A percentile compares a stretch with the other conserved stretches of the same genome.
Evolutionary conservation across 371 early-diverging fungal species (phyloP).

Genomic region (Rhizopus microsporus): DNA sequence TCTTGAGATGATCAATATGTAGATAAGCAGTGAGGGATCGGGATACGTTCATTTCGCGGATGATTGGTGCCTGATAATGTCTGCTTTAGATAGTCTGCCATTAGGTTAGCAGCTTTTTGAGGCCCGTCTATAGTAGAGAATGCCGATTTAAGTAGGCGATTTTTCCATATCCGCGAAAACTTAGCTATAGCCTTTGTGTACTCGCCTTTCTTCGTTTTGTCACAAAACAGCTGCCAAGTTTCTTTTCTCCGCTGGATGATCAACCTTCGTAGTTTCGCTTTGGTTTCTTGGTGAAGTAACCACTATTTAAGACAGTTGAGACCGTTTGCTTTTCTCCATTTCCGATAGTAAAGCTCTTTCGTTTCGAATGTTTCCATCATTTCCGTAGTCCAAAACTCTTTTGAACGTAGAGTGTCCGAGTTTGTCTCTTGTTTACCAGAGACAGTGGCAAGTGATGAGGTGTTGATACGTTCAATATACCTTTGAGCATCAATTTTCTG

Average conservation of each 20-base stretch:
- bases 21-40: too few relatives aligned
- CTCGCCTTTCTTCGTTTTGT: background rate
- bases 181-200: background rate
- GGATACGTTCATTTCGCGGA: too few relatives aligned
- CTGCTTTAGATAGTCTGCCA: too few relatives aligned
- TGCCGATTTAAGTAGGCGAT: too few relatives aligned
- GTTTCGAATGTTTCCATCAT: background rate
- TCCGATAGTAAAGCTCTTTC: slow-evolving; percentile 10
- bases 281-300: slow-evolving; percentile 16
- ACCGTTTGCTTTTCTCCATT: slow-evolving; percentile 11
- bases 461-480: too few relatives aligned
- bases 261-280: slow-evolving; percentile 3
- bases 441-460: background rate
- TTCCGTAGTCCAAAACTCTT: slow-evolving; percentile 4
- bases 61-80: too few relatives aligned
- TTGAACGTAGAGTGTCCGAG: background rate
- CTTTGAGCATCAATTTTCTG: too few relatives aligned
- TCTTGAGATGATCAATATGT: too few relatives aligned
- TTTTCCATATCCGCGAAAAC: background rate
- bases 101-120: too few relatives aligned
- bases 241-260: slow-evolving; percentile 5
- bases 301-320: slow-evolving; percentile 11
- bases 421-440: background rate
- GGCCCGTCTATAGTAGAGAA: too few relatives aligned
- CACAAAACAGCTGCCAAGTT: slow-evolving; percentile 20